These are phyloP conservation scores for Cytospora mali DNA, from an alignment of 2,329 filamentous ascomycete species.

Conservation along the genomic window DNA sequence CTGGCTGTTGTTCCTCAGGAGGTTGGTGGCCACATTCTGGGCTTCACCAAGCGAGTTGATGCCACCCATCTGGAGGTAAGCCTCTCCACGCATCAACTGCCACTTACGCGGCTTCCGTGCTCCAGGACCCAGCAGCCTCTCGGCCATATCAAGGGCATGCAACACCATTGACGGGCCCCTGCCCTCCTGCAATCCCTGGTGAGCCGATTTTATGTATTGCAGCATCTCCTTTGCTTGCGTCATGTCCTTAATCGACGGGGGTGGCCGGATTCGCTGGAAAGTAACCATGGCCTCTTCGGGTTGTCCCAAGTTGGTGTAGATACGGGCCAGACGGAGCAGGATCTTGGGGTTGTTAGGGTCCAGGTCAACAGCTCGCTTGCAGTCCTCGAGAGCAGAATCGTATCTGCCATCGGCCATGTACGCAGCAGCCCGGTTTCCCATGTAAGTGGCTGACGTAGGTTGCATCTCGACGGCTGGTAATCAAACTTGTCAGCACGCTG, in stretches of 20 bases:
- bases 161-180: slow-evolving; percentile 88
- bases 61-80: slow-evolving; percentile 89
- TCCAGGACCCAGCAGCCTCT: slow-evolving; percentile 73
- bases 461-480: slow-evolving; percentile 82
- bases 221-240: slow-evolving; percentile 83
- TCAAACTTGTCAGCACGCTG: slow-evolving; percentile 17
- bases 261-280: slow-evolving; percentile 77
- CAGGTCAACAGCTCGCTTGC: slow-evolving; percentile 76
- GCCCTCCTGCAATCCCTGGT: slow-evolving; percentile 73
- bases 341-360: slow-evolving; percentile 89
- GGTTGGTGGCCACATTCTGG: slow-evolving; percentile 85
- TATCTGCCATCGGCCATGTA: slow-evolving; percentile 87
- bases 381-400: slow-evolving; percentile 81
- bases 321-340: slow-evolving; percentile 81
- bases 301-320: slow-evolving; percentile 84
- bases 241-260: slow-evolving; percentile 83
- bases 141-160: slow-evolving; percentile 88
- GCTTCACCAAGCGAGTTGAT: slow-evolving; percentile 88
- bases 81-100: slow-evolving; percentile 89
- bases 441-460: slow-evolving; percentile 83
- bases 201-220: slow-evolving; percentile 77
- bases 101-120: slow-evolving; percentile 87
- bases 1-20: slow-evolving; percentile 83
- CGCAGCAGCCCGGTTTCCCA: slow-evolving; percentile 93
- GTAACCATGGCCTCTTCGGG: slow-evolving; percentile 85